These are phyloP conservation scores for Tetracladium maxilliforme DNA, from an alignment of 2,329 filamentous ascomycete genomes.

Conservation along the genomic window DNA sequence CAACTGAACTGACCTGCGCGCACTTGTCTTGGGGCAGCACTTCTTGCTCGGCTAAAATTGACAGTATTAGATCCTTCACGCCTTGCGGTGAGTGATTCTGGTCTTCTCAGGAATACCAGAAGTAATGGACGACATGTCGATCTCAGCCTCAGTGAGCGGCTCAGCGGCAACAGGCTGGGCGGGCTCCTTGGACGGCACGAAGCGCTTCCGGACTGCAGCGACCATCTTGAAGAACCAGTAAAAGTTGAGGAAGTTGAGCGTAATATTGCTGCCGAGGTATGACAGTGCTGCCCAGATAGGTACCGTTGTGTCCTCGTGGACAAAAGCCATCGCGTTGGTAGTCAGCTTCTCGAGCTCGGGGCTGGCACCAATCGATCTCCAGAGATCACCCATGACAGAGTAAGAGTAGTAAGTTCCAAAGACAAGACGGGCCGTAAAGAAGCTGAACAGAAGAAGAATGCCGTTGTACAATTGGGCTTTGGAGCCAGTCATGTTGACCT, in stretches of 20 bases:
- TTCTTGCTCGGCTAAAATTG: no score
- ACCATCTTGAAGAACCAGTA: conserved; percentile 88
- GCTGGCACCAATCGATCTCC: no score
- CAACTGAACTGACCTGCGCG: no score
- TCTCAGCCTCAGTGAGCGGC: conserved; percentile 5
- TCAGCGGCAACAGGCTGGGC: conserved; percentile 1
- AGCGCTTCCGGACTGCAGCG: conserved; percentile 60
- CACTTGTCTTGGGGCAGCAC: no score
- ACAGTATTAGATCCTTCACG: no score
- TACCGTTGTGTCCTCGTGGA: conserved; percentile 24
- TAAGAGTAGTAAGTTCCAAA: conserved; percentile 65
- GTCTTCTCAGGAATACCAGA: no score
- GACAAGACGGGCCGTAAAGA: conserved; percentile 63
- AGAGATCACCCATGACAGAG: conserved; percentile 58
- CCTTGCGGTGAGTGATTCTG: no score
- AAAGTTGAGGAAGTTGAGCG: conserved; percentile 63
- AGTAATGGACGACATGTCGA: conserved; percentile 7
- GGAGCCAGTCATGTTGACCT: conserved; percentile 66
- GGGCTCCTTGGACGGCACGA: conserved; percentile 38
- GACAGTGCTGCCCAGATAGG: conserved; percentile 55
- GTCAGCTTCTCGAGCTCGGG: conserved; percentile 31
- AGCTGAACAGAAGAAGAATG: conserved; percentile 53
- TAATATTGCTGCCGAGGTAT: conserved; percentile 57
- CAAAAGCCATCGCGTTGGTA: conserved; percentile 15
- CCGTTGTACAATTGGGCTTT: conserved; percentile 65